Evolutionary conservation across 1,284 basidiomycete genomes (phyloP).

Genomic region (Naganishia cerealis): DNA sequence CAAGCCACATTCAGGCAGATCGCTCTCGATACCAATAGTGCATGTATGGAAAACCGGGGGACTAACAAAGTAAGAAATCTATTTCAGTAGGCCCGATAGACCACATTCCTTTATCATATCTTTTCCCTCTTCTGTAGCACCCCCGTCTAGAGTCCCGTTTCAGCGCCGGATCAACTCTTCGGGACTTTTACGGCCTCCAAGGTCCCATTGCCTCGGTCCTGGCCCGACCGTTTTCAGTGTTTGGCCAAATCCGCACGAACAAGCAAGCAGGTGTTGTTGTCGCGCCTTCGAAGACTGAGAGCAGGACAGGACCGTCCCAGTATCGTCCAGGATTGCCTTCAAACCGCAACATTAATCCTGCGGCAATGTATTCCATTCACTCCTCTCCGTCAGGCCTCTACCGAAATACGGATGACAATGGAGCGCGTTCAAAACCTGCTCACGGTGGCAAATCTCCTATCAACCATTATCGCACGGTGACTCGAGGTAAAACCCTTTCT

Average conservation of each 20-base stretch:
- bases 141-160: background rate
- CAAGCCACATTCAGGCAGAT: background rate
- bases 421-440: background rate
- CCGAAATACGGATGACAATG: background rate
- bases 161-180: constrained; percentile 3
- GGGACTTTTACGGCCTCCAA: background rate
- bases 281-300: background rate
- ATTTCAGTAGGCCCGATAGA: background rate
- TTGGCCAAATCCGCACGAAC: background rate
- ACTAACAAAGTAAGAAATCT: background rate
- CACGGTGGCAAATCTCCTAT: background rate
- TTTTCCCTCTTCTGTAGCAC: background rate
- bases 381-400: background rate
- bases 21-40: background rate
- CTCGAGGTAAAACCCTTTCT: background rate
- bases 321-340: background rate
- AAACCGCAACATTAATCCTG: background rate
- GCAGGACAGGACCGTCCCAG: background rate
- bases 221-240: background rate
- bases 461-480: background rate
- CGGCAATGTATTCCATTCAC: background rate
- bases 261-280: background rate
- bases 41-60: background rate
- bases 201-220: background rate
- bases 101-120: background rate